Evolutionary conservation across 495 filamentous ascomycete genomes (phyloP), one percentile per base, ranked within the genome.

Genomic region (Parathielavia appendiculata): DNA sequence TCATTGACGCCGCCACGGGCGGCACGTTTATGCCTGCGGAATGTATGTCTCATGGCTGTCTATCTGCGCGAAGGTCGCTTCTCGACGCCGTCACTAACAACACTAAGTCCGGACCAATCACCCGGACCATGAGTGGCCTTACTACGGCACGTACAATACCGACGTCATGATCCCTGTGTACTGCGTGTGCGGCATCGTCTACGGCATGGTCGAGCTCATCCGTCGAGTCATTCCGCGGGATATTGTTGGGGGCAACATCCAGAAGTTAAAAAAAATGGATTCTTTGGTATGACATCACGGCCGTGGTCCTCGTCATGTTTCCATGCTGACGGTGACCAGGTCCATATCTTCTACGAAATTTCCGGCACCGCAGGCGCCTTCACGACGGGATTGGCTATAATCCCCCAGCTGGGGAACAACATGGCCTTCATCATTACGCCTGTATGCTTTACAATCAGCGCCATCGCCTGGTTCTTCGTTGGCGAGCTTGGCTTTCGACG

Each of bases 131-230:
- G 66, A 69, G 11, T 72, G 70, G 58, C 41, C 60, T 17, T 78
- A 73, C 32, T 74, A 78, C 54, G 74, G 75, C 39, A 54, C 30
- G 47, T 78, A 75, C 68, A 70, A 73, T 44, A 73, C 71, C 20
- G 70, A 76, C 51, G 70, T 62, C 43, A 75, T 78, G 49, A 76
- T 78, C 35, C 73, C 75, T 1, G 63, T 76, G 12, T 78, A 76
- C 61, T 71, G 66, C 43, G 56, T 73, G 19, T 64, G 64, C 22
- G 69, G 64, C 16, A 56, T 73, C 5, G 62, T 55, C 4, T 73
- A 75, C 34, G 73, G 76, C 17, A 78, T 79, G 75, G 71, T 79
- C 12, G 76, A 79, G 59, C 63, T 77, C 41, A 73, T 79, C 26
- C 71, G 74, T 14, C 59, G 73, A 16, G 70, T 78, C 16, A 78